These are phyloP conservation scores for Pseudopyrenochaeta lycopersici DNA, from an alignment of 2,329 filamentous ascomycete species.

Conservation along the genomic window DNA sequence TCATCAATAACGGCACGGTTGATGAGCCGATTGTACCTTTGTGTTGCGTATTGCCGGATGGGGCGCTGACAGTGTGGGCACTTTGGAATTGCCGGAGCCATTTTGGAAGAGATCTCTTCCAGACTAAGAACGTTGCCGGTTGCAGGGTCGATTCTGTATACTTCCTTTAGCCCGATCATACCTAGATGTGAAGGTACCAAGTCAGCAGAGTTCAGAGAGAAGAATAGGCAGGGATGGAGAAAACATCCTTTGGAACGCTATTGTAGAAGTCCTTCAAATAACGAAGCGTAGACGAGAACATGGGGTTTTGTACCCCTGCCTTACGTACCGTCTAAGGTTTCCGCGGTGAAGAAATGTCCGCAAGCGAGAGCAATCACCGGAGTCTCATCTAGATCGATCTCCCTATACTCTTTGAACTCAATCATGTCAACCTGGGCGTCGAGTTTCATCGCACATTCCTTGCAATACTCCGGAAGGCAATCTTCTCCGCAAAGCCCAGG, in stretches of 20 bases:
- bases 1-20: conserved; percentile 51
- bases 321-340: conserved; percentile 40
- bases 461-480: conserved; percentile 33
- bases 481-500: conserved; percentile 41
- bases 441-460: conserved; percentile 25
- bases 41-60: conserved; percentile 42
- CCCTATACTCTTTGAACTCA: conserved; percentile 23
- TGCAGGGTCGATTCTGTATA: conserved; percentile 21
- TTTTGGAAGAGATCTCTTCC: conserved; percentile 28
- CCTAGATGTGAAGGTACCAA: too few relatives aligned
- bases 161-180: conserved; percentile 35
- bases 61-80: conserved; percentile 47
- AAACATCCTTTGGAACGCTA: too few relatives aligned
- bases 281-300: too few relatives aligned
- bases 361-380: conserved; percentile 37
- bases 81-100: conserved; percentile 34
- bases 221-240: too few relatives aligned
- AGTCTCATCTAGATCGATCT: conserved; percentile 37
- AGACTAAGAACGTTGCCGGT: conserved; percentile 33
- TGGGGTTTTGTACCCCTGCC: too few relatives aligned
- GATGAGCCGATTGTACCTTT: conserved; percentile 50
- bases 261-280: too few relatives aligned
- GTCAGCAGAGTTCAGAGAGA: too few relatives aligned
- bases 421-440: conserved; percentile 37
- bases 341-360: conserved; percentile 42